Evolutionary conservation across 1,139 yeast genomes (phyloP).

Genomic region (Yamadazyma oceani): DNA sequence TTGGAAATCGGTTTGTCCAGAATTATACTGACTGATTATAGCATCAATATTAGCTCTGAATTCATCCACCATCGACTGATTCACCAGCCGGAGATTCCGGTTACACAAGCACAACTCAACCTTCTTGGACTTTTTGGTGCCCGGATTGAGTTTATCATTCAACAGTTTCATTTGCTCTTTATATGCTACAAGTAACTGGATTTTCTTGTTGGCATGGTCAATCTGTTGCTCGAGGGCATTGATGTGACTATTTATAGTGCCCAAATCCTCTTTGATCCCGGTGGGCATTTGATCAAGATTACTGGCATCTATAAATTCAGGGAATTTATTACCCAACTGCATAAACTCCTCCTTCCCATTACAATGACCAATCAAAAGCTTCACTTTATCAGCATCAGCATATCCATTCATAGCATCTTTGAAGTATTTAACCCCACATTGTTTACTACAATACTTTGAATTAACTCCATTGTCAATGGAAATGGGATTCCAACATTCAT

Average conservation of each 20-base stretch:
- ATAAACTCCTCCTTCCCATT: slow-evolving; percentile 18
- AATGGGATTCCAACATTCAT: slow-evolving; percentile 62
- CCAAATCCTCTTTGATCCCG: slow-evolving; percentile 23
- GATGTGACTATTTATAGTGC: slow-evolving; percentile 22
- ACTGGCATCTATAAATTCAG: slow-evolving; percentile 32
- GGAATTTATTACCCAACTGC: slow-evolving; percentile 34
- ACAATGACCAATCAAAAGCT: slow-evolving; percentile 16
- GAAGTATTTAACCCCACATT: slow-evolving; percentile 68
- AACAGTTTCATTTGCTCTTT: slow-evolving; percentile 38
- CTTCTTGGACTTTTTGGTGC: slow-evolving; percentile 21
- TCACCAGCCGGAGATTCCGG: slow-evolving; percentile 9
- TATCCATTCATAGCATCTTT: slow-evolving; percentile 12
- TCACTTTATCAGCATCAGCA: slow-evolving; percentile 6
- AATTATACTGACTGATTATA: slow-evolving; percentile 15
- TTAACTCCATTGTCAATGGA: slow-evolving; percentile 13
- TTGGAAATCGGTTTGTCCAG: slow-evolving; percentile 19
- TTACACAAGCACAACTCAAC: slow-evolving; percentile 16
- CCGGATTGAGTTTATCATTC: slow-evolving; percentile 32
- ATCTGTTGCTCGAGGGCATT: slow-evolving; percentile 20
- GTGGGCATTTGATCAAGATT: slow-evolving; percentile 30
- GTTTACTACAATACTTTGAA: slow-evolving; percentile 74
- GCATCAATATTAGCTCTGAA: slow-evolving; percentile 18
- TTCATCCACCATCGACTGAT: slow-evolving; percentile 8
- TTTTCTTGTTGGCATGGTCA: slow-evolving; percentile 18
- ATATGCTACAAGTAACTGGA: slow-evolving; percentile 25